These are phyloP conservation scores for Tylopilus sp. DNA, from an alignment of 1,284 basidiomycete genomes.

Conservation along the genomic window DNA sequence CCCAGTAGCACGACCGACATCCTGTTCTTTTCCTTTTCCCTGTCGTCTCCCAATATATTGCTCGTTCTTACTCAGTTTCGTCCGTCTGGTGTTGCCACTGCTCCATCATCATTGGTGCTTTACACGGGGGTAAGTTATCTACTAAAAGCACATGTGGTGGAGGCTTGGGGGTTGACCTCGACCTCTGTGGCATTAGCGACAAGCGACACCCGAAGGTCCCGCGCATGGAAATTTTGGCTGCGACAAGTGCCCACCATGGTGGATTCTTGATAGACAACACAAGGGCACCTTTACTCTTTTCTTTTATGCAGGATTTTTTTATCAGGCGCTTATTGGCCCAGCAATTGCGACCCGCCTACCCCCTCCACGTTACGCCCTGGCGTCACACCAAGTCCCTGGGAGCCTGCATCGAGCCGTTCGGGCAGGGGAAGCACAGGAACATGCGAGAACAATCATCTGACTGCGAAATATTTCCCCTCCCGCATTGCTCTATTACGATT, in stretches of 20 bases:
- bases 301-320: background rate
- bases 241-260: conserved; percentile 1
- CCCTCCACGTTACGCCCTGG: conserved; percentile 13
- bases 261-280: background rate
- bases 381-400: background rate
- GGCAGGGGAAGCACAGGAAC: background rate
- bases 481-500: background rate
- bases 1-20: too few species aligned
- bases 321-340: conserved; percentile 3
- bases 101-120: too few species aligned
- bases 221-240: background rate
- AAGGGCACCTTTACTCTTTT: background rate
- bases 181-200: conserved; percentile 11
- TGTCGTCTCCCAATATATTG: too few species aligned
- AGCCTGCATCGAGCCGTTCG: background rate
- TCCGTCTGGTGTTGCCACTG: too few species aligned
- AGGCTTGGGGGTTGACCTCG: background rate
- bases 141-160: background rate
- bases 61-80: too few species aligned
- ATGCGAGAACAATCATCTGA: background rate
- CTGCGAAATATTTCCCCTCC: background rate
- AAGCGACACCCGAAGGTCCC: background rate
- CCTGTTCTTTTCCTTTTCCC: too few species aligned
- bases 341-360: background rate
- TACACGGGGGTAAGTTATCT: conserved; percentile 8